Conservation (phyloP, 805 yeast species). For the Candida ascalaphidarum region DNA sequence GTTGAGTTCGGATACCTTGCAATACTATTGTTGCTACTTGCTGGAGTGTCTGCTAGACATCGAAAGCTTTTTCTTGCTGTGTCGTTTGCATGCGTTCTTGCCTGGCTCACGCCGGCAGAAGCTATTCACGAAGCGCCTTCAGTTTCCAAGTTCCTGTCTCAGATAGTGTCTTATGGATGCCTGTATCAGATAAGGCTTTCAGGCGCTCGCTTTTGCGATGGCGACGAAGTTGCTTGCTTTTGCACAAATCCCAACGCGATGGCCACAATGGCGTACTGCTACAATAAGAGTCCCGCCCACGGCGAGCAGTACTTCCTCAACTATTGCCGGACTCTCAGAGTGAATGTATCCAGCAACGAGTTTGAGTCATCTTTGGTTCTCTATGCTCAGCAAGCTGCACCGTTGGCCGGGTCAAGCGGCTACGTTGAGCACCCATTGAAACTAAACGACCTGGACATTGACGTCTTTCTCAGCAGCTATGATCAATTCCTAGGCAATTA, state of each 20-base stretch:
- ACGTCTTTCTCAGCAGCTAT: conserved; percentile 16
- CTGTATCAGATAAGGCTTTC: conserved; percentile 12
- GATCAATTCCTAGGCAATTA: conserved; percentile 33
- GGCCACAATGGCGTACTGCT: conserved; percentile 31
- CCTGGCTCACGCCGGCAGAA: conserved; percentile 18
- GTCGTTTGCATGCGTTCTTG: no score
- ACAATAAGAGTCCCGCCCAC: conserved; percentile 13
- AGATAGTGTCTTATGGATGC: conserved; percentile 24
- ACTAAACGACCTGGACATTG: conserved; percentile 12
- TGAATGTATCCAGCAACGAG: conserved; percentile 11
- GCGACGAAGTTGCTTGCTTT: conserved; percentile 8
- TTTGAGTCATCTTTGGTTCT: conserved; percentile 11
- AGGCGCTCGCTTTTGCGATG: conserved; percentile 14
- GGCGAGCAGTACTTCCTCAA: conserved; percentile 15
- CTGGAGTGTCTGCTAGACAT: no score
- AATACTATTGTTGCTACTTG: no score
- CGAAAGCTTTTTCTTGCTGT: no score
- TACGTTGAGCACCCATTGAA: conserved; percentile 15
- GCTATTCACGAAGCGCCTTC: conserved; percentile 22
- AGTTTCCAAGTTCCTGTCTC: no score
- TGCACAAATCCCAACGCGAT: conserved; percentile 23
- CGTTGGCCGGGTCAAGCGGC: no score
- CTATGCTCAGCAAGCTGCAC: conserved; percentile 2
- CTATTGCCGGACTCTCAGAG: conserved; percentile 15
- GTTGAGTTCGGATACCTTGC: no score